Conservation (phyloP, 805 yeast genomes). For the Kuraishia ogatae region DNA sequence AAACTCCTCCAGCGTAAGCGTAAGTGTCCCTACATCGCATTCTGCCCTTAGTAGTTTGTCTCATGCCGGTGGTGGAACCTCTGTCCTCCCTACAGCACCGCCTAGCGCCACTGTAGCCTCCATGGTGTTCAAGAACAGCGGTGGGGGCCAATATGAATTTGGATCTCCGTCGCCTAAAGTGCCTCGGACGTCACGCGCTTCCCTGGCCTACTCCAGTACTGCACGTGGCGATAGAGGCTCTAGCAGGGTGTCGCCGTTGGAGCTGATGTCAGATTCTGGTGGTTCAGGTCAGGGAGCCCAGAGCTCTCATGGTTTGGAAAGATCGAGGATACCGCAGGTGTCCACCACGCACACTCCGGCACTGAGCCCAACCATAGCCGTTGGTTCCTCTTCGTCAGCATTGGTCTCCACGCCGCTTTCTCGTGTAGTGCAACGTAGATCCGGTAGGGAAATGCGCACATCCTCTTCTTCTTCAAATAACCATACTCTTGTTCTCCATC, state of each 20-base stretch:
- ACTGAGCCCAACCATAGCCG: not conserved
- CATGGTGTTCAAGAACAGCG: too few species aligned
- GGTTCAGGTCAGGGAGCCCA: not conserved
- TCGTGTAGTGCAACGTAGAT: conserved; percentile 18
- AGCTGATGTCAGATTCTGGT: not conserved
- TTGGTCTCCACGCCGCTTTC: not conserved
- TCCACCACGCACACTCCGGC: not conserved
- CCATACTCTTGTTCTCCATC: conserved; percentile 12
- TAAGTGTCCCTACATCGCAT: not conserved
- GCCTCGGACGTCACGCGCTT: not conserved
- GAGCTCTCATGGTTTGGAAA: too few species aligned
- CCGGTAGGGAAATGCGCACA: conserved; percentile 29
- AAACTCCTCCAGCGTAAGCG: too few species aligned
- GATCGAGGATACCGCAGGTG: too few species aligned
- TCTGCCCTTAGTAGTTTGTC: not conserved
- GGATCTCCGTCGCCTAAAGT: not conserved
- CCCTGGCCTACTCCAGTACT: not conserved
- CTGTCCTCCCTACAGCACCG: not conserved
- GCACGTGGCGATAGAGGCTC: not conserved
- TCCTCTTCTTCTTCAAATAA: conserved; percentile 11
- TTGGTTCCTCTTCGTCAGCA: not conserved
- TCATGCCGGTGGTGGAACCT: not conserved
- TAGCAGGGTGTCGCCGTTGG: not conserved
- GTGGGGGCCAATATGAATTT: not conserved
- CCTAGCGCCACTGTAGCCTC: not conserved